Evolutionary conservation across 306 rosid genomes (phyloP).

Genomic region (Mimosa pudica): DNA sequence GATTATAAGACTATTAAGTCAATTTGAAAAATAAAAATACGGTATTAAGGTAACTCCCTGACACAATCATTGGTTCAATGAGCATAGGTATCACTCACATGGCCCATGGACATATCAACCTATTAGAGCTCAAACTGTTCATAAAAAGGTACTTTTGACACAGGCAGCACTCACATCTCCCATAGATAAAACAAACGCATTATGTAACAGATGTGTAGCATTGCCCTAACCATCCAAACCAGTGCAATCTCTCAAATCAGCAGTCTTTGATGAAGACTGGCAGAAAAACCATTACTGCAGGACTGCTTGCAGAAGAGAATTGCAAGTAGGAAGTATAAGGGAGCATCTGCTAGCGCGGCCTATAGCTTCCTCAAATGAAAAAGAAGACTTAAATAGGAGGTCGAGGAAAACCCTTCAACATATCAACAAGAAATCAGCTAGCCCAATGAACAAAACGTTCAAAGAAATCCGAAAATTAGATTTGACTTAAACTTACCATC

Average conservation of each 20-base stretch:
- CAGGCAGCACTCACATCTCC: slow-evolving; percentile 52
- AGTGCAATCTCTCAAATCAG: slow-evolving; percentile 47
- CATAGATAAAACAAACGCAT: slow-evolving; percentile 40
- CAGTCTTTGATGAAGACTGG: slow-evolving; percentile 49
- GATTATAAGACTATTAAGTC: not conserved
- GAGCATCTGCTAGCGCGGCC: slow-evolving; percentile 48
- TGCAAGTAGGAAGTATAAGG: slow-evolving; percentile 52
- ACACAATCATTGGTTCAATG: not conserved
- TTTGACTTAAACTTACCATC: slow-evolving; percentile 66
- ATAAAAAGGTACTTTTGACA: slow-evolving; percentile 37
- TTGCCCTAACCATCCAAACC: slow-evolving; percentile 46
- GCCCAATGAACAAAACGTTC: not conserved
- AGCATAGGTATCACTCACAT: not conserved
- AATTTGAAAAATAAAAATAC: not conserved
- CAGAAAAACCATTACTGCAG: slow-evolving; percentile 53
- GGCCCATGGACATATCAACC: slow-evolving; percentile 27
- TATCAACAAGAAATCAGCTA: slow-evolving; percentile 42
- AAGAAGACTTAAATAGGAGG: slow-evolving; percentile 50
- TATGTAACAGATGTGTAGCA: slow-evolving; percentile 54
- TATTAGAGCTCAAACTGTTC: slow-evolving; percentile 47
- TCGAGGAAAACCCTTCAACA: slow-evolving; percentile 49
- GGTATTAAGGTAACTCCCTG: not conserved
- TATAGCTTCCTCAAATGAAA: slow-evolving; percentile 41
- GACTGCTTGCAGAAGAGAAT: slow-evolving; percentile 46
- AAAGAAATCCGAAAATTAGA: not conserved